Evolutionary conservation across 352 stramenopile genomes (phyloP).

Genomic region (Phytophthora melonis): DNA sequence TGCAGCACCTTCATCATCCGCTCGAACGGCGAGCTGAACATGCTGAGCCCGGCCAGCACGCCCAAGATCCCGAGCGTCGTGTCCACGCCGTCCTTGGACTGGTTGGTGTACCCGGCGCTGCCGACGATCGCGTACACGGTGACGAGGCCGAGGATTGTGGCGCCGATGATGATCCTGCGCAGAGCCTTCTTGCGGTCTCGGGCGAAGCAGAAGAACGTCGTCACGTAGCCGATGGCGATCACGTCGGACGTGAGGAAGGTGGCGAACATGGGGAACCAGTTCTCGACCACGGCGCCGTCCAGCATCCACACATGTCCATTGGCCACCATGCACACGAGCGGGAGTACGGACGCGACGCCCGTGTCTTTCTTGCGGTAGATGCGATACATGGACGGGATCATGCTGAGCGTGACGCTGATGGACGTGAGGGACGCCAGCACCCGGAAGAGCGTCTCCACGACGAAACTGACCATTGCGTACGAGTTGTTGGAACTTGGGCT

Average conservation of each 20-base stretch:
- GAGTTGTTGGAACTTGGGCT: no score
- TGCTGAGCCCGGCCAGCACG: constrained; percentile 32
- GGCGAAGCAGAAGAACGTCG: constrained; percentile 39
- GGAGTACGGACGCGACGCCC: constrained; percentile 43
- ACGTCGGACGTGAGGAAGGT: constrained; percentile 42
- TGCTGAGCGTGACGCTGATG: constrained; percentile 47
- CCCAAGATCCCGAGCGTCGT: constrained; percentile 42
- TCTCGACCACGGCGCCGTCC: constrained; percentile 37
- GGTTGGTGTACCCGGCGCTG: constrained; percentile 36
- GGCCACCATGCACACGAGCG: constrained; percentile 44
- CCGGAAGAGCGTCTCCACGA: constrained; percentile 44
- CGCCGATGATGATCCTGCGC: constrained; percentile 21
- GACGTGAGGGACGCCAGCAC: constrained; percentile 42
- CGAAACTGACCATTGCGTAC: constrained; percentile 33
- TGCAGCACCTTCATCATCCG: constrained; percentile 45
- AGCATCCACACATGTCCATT: constrained; percentile 52
- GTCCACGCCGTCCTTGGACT: constrained; percentile 41
- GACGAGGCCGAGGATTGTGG: constrained; percentile 30
- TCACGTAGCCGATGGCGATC: constrained; percentile 36
- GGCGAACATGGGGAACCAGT: constrained; percentile 54
- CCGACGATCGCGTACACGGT: constrained; percentile 40
- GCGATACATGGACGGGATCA: constrained; percentile 42
- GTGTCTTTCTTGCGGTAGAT: constrained; percentile 49
- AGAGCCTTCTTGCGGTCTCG: constrained; percentile 39
- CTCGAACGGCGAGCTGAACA: constrained; percentile 51